These are phyloP conservation scores for Malus hybrid DNA, from an alignment of 331 rosid species.

Conservation along the genomic window DNA sequence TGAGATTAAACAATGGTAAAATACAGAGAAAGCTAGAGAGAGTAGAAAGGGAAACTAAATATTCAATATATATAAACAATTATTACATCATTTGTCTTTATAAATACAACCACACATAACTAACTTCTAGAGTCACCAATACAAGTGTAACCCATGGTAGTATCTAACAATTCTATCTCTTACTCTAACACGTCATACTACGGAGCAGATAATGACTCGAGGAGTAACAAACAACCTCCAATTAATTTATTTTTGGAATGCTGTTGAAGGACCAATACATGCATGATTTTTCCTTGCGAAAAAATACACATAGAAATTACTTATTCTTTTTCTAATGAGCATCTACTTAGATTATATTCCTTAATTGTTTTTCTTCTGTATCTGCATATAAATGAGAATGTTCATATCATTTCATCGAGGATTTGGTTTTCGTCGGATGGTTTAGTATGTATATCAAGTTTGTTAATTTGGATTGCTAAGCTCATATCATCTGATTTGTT, in stretches of 20 bases:
- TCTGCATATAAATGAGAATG: too few species aligned
- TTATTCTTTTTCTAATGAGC: background rate
- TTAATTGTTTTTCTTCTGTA: background rate
- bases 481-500: background rate
- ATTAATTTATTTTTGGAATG: background rate
- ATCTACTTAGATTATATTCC: background rate
- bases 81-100: too few species aligned
- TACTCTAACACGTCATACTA: constrained; percentile 24
- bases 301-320: too few species aligned
- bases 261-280: too few species aligned
- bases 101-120: too few species aligned
- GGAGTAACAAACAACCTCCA: constrained; percentile 30
- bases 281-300: background rate
- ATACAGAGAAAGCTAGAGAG: too few species aligned
- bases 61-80: too few species aligned
- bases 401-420: background rate
- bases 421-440: background rate
- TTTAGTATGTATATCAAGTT: background rate
- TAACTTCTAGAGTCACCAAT: too few species aligned
- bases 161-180: too few species aligned
- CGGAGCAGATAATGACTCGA: constrained; percentile 45
- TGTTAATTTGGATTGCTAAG: background rate
- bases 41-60: too few species aligned
- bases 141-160: too few species aligned
- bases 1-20: too few species aligned